Conservation (phyloP, 139 green algal species). For the Auxenochlorella pyrenoidosa region DNA sequence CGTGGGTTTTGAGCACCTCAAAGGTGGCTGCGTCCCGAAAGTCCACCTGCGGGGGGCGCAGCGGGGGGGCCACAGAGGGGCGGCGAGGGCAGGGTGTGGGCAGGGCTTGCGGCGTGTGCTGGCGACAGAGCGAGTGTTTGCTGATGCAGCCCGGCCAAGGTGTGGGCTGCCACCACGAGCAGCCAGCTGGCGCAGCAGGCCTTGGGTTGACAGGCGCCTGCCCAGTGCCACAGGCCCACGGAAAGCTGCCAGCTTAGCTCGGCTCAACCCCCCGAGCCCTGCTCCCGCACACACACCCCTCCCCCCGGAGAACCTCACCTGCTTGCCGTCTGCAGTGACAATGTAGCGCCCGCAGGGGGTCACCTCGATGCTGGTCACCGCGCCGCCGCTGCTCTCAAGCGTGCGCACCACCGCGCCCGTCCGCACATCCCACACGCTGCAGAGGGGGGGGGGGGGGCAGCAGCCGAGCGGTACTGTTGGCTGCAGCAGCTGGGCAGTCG, state of each 20-base stretch:
- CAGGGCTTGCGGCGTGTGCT: no score
- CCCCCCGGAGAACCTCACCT: constrained; percentile 51
- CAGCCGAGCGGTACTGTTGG: constrained; percentile 28
- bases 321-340: constrained; percentile 81
- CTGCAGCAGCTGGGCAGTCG: not conserved
- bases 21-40: constrained; percentile 79
- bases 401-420: constrained; percentile 63
- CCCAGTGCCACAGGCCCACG: no score
- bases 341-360: constrained; percentile 73
- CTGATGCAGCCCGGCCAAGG: not conserved
- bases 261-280: no score
- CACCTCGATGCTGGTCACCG: constrained; percentile 89
- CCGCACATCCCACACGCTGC: constrained; percentile 89
- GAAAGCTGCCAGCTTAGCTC: no score
- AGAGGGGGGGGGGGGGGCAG: not conserved
- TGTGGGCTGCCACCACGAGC: not conserved
- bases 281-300: no score
- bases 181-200: not conserved
- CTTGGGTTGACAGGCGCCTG: no score
- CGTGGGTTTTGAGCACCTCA: constrained; percentile 56
- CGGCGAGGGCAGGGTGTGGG: no score
- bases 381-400: constrained; percentile 67
- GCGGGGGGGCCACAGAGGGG: not conserved
- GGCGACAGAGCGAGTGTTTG: no score
- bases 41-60: constrained; percentile 37